Evolutionary conservation across 345 rosid species (phyloP), one percentile per base, ranked within the genome.

Genomic region (Citrus australasica): DNA sequence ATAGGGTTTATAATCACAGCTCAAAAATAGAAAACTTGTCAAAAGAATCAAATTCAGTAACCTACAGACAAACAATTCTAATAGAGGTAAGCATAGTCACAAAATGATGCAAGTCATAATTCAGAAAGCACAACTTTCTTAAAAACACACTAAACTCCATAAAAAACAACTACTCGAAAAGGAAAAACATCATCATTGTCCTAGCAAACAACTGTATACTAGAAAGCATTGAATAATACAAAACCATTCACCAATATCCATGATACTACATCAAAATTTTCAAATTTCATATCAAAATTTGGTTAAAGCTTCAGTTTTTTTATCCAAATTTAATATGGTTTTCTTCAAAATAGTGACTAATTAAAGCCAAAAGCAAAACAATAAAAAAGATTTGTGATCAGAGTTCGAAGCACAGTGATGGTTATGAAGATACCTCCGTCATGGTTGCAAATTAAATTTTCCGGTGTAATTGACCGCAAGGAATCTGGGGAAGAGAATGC

Each of bases 341-440:
- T 25, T 13, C 11, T 27, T 75, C n/a, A 24, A 24, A 32, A 46
- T 13, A 21, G 10, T 32, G 64, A 61, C 22, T 27, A 28, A 75
- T 17, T 11, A 46, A 42, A 46, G 14, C 17, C 16, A 46, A 46
- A 46, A 13, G 16, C 51, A 3, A 46, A 46, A 13, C 17, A 46
- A 46, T 46, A 46, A 46, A 46, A 46, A 46, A 46, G 51, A 46
- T 11, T 13, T 11, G 51, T 46, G 51, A 46, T 13, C 51, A 46
- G 51, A 13, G 17, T 46, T 35, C 37, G 56, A 25, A 76, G 51
- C 59, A 55, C 61, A 46, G 28, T 40, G 32, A 64, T 51, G 8
- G 32, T 6, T 27, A 19, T 30, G 25, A 63, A 24, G 61, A 73
- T 85, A 91, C 97, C 97, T 93, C 95, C 59, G 95, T 91, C 97